Base-by-base conservation (phyloP, 345 rosid genomes). In the Salix suchowensis region DNA sequence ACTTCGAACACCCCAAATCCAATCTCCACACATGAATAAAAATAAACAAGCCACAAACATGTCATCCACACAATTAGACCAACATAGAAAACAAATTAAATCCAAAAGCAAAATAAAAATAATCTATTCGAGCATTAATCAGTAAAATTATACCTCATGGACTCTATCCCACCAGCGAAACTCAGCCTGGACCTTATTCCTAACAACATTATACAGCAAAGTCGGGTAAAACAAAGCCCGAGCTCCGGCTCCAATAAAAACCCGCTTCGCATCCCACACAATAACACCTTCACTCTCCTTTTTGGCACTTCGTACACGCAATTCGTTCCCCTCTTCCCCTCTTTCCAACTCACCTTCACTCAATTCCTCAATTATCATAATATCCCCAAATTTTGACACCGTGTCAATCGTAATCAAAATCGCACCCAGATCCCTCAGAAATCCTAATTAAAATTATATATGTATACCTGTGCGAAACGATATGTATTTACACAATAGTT, bases 91-190 rank as follows among this genome's bases (percentile, higher is more conserved):
- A 39, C 37, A 73, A 2, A 71, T 34, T 39, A 67, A 70, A 5
- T 26, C 18, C 21, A 52, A 52, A 68, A 1, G 48, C 15, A 28
- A 58, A 19, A 0, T 34, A 36, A 66, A 74, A 23, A 50, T 6
- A 68, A 10, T 0, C 34, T 11, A 28, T n/a, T 12, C 28, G 23
- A n/a, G 14, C 23, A 37, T 23, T 26, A n/a, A 37, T 71, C 1
- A 50, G 8, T 1, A 36, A 11, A 54, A 10, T 14, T 76, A 78
- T 90, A 96, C 99, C 98, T 93, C 86, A 30, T 85, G 91, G 4
- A 93, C 91, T 40, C 94, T 81, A 82, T 96, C 98, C 99, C 99
- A 96, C 99, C 99, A 96, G 6, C 91, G 91, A 80, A 96, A 96
- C 76, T 93, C 99, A 5, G 94, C 4, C 87, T 93, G 91, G 60